A percentile compares a stretch with the other conserved stretches of the same genome.
Conservation (phyloP, 2,329 filamentous ascomycete genomes). For the Nemania sp. region DNA sequence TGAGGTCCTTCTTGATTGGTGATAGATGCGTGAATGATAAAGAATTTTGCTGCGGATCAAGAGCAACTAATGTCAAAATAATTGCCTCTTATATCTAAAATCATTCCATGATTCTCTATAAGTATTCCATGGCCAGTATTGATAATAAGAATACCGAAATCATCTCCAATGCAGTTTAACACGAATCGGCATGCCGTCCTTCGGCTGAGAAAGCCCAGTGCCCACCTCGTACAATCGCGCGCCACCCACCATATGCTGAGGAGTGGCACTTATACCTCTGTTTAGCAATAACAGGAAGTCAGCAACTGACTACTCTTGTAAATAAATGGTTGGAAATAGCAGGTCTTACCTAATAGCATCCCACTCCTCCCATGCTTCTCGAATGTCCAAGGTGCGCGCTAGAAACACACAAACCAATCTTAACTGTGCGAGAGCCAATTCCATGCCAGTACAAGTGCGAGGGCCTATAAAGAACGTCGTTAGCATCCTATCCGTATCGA, state of each 20-base stretch:
- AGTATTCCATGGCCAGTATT: too few relatives aligned
- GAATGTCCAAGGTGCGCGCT: background rate
- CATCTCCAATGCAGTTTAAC: too few relatives aligned
- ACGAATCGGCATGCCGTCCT: conserved; percentile 1
- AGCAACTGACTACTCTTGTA: background rate
- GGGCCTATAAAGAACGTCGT: background rate
- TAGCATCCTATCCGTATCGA: too few relatives aligned
- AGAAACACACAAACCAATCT: background rate
- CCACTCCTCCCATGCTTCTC: background rate
- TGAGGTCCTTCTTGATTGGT: too few relatives aligned
- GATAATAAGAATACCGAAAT: too few relatives aligned
- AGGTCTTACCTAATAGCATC: background rate
- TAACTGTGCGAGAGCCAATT: background rate
- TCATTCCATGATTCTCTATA: too few relatives aligned
- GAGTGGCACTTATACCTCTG: background rate
- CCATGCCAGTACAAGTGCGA: background rate
- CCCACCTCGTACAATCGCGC: background rate
- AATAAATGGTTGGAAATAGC: background rate
- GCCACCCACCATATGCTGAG: background rate
- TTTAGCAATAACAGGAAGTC: too few relatives aligned
- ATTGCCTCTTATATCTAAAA: too few relatives aligned
- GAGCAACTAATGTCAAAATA: too few relatives aligned
- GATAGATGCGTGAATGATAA: too few relatives aligned
- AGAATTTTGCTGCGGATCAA: too few relatives aligned
- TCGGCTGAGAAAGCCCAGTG: background rate